phyloP scores from a whole-genome alignment of 306 rosid species.

The Vigna hirtella region DNA sequence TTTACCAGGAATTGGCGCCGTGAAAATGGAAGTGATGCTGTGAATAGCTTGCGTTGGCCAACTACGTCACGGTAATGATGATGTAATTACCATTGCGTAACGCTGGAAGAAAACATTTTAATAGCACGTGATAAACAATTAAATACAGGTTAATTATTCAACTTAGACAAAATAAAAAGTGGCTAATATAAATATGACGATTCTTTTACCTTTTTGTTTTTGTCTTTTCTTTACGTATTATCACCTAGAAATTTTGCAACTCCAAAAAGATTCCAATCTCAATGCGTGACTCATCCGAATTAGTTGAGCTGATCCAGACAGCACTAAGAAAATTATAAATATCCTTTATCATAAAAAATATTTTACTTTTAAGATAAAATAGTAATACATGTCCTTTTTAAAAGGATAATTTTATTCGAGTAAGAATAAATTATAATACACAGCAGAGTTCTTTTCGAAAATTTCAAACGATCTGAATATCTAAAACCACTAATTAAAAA shows the following conservation, averaged over 20 bases:
- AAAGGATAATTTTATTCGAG: no score
- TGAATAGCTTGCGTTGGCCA: background rate
- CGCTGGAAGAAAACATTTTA: background rate
- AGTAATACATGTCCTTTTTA: no score
- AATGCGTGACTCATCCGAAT: background rate
- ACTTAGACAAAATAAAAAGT: background rate
- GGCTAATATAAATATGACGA: background rate
- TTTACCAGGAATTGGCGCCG: background rate
- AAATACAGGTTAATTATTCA: background rate
- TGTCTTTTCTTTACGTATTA: background rate
- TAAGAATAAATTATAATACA: no score
- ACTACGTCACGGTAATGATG: slow-evolving; percentile 3
- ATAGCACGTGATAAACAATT: background rate
- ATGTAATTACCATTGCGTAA: background rate
- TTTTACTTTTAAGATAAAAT: no score
- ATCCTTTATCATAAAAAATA: no score
- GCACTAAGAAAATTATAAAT: background rate
- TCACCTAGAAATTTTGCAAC: background rate
- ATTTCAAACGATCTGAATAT: no score
- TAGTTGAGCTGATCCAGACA: background rate
- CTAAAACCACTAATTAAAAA: no score
- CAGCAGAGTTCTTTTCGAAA: no score
- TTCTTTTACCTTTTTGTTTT: slow-evolving; percentile 9
- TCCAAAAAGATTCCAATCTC: background rate
- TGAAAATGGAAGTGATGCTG: background rate